Evolutionary conservation across 805 yeast species (phyloP), one percentile per base, ranked within the genome.

Genomic region (Jamesozyma lodderae): DNA sequence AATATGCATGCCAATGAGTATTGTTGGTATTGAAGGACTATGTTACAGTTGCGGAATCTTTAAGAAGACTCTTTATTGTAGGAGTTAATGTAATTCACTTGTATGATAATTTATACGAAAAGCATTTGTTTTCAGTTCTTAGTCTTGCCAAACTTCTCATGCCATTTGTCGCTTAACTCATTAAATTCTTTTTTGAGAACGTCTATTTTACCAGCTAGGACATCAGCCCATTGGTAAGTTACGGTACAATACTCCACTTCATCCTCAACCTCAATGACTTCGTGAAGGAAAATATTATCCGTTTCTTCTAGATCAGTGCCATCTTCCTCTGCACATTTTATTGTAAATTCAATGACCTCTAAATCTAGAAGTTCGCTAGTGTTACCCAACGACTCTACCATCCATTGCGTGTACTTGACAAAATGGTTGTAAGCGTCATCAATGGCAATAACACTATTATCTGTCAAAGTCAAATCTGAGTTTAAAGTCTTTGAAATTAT

Each of bases 371-470:
- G 28, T 1, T 41, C 37, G 36, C 45, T 47, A 6, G 40, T 47
- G 6, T 46, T 33, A 4, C 44, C 49, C 24, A 57, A 25, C 0
- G 63, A 51, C 31, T 58, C 63, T 13, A 55, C 36, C 54, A 55
- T 47, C 64, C 64, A 60, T 41, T 60, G 63, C 6, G 57, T 54
- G 40, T 53, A 59, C 31, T 60, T 60, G 21, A 58, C 56, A 37
- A 53, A 58, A 39, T 55, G 59, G 22, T 56, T 57, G 37, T 51
- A 56, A 6, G 53, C 42, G 21, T 55, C 60, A 23, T 59, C 60
- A 14, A 59, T 47, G 4, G 45, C 40, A 4, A 40, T 41, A 9
- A 55, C 43, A 23, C 55, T 45, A 1, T 41, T 46, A 3, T 49
- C 53, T 11, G 53, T 36, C 8, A 59, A 28, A 4, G 47, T 45